Evolutionary conservation across 23 red algal species (phyloP).

Genomic region (Gracilaria vermiculophylla): DNA sequence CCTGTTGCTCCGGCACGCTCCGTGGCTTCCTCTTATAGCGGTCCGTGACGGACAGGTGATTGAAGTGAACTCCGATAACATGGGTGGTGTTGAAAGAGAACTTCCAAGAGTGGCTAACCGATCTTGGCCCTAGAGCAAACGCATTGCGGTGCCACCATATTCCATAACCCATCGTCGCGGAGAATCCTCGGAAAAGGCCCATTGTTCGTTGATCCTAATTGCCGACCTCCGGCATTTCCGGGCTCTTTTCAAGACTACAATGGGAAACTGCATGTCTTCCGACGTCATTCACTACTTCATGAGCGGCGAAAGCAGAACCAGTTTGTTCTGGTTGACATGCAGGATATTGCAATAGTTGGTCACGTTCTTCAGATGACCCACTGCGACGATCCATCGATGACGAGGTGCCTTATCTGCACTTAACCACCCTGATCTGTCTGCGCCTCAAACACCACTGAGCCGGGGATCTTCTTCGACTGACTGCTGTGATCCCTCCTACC

Average conservation of each 20-base stretch:
- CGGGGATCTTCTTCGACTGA: background rate
- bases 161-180: too few relatives aligned
- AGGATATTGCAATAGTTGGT: conserved; percentile 8
- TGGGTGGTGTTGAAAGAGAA: too few relatives aligned
- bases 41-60: too few relatives aligned
- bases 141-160: too few relatives aligned
- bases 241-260: background rate
- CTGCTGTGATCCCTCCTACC: background rate
- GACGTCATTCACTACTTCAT: background rate
- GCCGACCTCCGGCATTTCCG: too few relatives aligned
- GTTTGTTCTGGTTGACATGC: background rate
- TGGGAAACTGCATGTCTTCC: conserved; percentile 10
- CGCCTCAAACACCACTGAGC: background rate
- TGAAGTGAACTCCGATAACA: too few relatives aligned
- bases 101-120: too few relatives aligned
- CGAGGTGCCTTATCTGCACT: background rate
- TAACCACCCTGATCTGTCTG: background rate
- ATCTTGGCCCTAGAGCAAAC: too few relatives aligned
- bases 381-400: conserved; percentile 1
- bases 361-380: conserved; percentile 11
- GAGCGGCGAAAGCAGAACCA: background rate
- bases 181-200: too few relatives aligned
- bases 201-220: too few relatives aligned
- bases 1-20: background rate
- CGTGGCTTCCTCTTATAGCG: background rate